Conservation (phyloP, 495 filamentous ascomycete species). For the Rhizodiscina lignyota region DNA sequence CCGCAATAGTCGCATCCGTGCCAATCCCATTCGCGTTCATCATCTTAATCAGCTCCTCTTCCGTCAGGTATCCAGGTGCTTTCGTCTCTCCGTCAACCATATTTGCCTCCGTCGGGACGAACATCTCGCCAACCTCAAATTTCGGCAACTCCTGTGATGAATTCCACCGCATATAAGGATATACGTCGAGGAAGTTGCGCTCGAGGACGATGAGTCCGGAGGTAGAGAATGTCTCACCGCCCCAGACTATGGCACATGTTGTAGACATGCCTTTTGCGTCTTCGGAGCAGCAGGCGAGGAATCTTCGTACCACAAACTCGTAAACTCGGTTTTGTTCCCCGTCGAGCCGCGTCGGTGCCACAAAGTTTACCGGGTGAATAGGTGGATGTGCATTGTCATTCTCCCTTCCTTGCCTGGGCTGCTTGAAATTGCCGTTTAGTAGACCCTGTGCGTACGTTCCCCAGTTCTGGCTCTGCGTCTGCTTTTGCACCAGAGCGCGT, state of each 20-base stretch:
- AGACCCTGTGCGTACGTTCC: conserved; percentile 66
- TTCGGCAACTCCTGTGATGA: conserved; percentile 67
- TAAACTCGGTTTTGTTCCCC: conserved; percentile 69
- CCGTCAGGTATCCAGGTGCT: conserved; percentile 74
- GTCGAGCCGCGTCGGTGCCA: conserved; percentile 34
- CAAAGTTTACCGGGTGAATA: conserved; percentile 83
- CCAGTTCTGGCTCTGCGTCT: conserved; percentile 59
- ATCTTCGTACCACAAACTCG: conserved; percentile 86
- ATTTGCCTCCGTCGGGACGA: conserved; percentile 77
- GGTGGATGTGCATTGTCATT: conserved; percentile 96
- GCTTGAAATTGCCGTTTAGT: conserved; percentile 60
- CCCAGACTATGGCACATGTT: conserved; percentile 71
- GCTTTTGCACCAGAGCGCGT: conserved; percentile 63
- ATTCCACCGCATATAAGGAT: conserved; percentile 90
- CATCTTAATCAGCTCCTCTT: conserved; percentile 89
- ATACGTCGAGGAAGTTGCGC: conserved; percentile 88
- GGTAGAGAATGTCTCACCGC: conserved; percentile 64
- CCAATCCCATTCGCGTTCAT: conserved; percentile 99
- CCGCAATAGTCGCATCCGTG: conserved; percentile 97
- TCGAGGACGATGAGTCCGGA: conserved; percentile 74
- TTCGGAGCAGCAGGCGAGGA: conserved; percentile 90
- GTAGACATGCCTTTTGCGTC: conserved; percentile 76
- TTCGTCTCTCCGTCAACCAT: conserved; percentile 78
- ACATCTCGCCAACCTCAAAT: conserved; percentile 61
- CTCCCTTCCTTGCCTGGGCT: conserved; percentile 64